Evolutionary conservation across 306 rosid genomes (phyloP), one percentile per base, ranked within the genome.

Genomic region (Casuarina glauca): DNA sequence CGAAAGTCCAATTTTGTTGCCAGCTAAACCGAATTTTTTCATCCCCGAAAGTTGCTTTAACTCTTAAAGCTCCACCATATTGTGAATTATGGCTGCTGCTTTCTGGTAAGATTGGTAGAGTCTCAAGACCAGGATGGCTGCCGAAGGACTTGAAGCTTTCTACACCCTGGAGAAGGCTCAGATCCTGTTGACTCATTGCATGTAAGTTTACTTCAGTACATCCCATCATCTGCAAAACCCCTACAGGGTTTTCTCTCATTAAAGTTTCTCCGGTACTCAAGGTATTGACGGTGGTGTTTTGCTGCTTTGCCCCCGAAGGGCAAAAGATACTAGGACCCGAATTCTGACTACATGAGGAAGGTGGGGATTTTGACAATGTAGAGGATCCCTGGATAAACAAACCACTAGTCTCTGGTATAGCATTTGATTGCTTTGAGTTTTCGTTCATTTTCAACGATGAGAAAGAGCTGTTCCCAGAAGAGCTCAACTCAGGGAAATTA

Each of bases 401-500:
- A 39, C 46, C 69, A 62, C 12, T 8, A 9, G 46, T 61, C 51
- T 77, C 79, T 1, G 19, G 49, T 50, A 70, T 81, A 69, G 49
- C 19, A 63, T 76, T 58, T 16, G 79, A 51, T n/a, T 84, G 53
- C 53, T 54, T 54, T 3, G 74, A 66, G 26, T 71, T 78, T 45
- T 78, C 80, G 4, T 67, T 72, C 20, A 79, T 74, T 8, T 45
- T 75, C 48, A 72, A 9, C 12, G 86, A 76, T 26, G 75, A 72
- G 58, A 50, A 71, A 9, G 64, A 48, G 16, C 62, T 70, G 75
- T n/a, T 54, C 3, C 74, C 80, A 6, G 76, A 81, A 35, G 83
- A 78, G 79, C 83, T 82, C 70, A 90, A 75, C 76, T 89, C 89
- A 3, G 90, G 90, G 77, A 91, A 89, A 76, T 88, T 89, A 6